A percentile compares a stretch with the other conserved stretches of the same genome.
Conservation (phyloP, 805 yeast species). For the Wickerhamiella sorbophila region DNA sequence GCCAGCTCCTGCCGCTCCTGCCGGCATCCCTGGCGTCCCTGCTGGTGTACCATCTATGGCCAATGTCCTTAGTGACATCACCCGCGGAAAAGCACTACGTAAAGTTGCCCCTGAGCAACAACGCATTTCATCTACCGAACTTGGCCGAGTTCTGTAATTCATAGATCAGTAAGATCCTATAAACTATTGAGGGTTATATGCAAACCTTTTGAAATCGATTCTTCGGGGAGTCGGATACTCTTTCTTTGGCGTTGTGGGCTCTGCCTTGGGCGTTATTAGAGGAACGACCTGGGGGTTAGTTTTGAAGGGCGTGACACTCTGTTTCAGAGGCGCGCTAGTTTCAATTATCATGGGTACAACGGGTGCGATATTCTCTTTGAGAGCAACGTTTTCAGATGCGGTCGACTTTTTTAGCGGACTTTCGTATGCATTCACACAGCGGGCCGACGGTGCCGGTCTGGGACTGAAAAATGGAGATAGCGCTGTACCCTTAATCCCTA, state of each 20-base stretch:
- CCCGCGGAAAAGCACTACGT: constrained; percentile 21
- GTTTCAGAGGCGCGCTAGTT: too few species aligned
- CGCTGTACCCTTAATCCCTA: background rate
- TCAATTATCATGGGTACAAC: too few species aligned
- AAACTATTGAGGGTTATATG: background rate
- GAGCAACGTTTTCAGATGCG: too few species aligned
- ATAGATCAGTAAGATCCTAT: background rate
- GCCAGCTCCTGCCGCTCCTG: constrained; percentile 33
- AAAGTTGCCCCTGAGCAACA: constrained; percentile 23
- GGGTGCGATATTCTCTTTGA: too few species aligned
- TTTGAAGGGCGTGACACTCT: too few species aligned
- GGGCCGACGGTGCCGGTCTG: too few species aligned
- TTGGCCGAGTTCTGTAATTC: constrained; percentile 21
- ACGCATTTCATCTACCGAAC: constrained; percentile 13
- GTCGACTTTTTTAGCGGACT: too few species aligned
- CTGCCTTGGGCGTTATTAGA: background rate
- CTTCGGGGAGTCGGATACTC: background rate
- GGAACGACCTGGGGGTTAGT: too few species aligned
- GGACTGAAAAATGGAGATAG: background rate
- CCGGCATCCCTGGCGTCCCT: constrained; percentile 16
- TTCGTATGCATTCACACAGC: too few species aligned
- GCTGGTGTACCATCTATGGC: constrained; percentile 23
- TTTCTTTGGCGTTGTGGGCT: background rate
- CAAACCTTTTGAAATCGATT: background rate
- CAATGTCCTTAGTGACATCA: constrained; percentile 24